Conservation (phyloP, 2,329 filamentous ascomycete genomes). For the Fusarium anguioides region DNA sequence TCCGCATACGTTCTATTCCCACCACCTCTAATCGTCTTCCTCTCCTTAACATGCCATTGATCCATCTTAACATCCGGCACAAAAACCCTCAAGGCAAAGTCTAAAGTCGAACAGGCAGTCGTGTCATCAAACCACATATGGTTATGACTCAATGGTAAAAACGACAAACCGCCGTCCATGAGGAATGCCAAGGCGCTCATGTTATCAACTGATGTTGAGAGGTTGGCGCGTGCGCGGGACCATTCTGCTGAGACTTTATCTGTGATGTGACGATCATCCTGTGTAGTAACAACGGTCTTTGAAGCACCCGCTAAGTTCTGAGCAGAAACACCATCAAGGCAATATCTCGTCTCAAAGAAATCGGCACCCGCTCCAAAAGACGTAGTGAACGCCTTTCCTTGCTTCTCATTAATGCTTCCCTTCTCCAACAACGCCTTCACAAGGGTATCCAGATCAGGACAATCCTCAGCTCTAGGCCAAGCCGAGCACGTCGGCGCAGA, state of each 20-base stretch:
- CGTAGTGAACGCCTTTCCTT: conserved; percentile 37
- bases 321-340: conserved; percentile 54
- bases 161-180: conserved; percentile 58
- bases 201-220: conserved; percentile 48
- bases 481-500: conserved; percentile 49
- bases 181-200: conserved; percentile 55
- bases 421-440: conserved; percentile 29
- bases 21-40: conserved; percentile 51
- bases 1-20: conserved; percentile 59
- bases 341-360: conserved; percentile 52
- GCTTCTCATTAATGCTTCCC: conserved; percentile 41
- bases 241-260: conserved; percentile 57
- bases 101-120: conserved; percentile 58
- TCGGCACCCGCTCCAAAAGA: conserved; percentile 47
- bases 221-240: conserved; percentile 44
- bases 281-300: conserved; percentile 54
- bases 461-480: conserved; percentile 48
- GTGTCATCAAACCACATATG: conserved; percentile 58
- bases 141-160: conserved; percentile 56
- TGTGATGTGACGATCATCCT: conserved; percentile 47
- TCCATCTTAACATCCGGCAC: conserved; percentile 51
- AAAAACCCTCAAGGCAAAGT: conserved; percentile 62
- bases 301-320: conserved; percentile 58
- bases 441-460: conserved; percentile 20
- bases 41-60: conserved; percentile 58